Base-by-base conservation (phyloP, 257 asterid species). In the Solanum virginianum region DNA sequence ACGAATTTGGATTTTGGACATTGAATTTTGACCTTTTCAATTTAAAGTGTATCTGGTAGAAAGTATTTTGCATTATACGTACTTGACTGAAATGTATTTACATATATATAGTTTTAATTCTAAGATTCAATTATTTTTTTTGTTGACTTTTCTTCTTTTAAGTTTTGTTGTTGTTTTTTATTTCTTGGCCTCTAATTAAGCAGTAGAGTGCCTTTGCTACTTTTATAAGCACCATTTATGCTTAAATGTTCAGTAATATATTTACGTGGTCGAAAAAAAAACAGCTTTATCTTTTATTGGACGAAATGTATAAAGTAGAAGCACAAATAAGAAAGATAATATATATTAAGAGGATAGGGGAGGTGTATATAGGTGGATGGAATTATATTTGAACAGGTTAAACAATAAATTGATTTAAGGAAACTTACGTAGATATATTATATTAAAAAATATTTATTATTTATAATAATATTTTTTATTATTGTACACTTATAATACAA, bases 1-100 rank as follows among this genome's bases (percentile, higher is more conserved):
- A 87, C 87, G 86, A 83, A 36, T 54, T 57, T 60, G 68, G n/a
- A 86, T 53, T 54, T 57, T 60, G 68, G 36, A 86, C 53, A 86
- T 75, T 87, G 82, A 65, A 26, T 81, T 22, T 87, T 69, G 88
- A 88, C 87, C 53, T 32, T 56, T 66, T 56, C 16, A 3, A 7
- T 54, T 24, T 5, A 6, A 18, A 41, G 39, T 47, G 20, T 14
- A n/a, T n/a, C n/a, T 74, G 10, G 22, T 49, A 39, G 4, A 36
- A 70, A n/a, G 88, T 63, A 81, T 82, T 71, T 62, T 81, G 85
- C 11, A 39, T 47, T 69, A 54, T 47, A 70, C 83, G 63, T 11
- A 55, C 41, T 55, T 39, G 24, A 0, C 32, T 51, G 39, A 47
- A 32, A 80, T 68, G 26, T 7, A n/a, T 8, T 47, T 51, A 1